Evolutionary conservation across 2,329 filamentous ascomycete species (phyloP), one percentile per base, ranked within the genome.

Genomic region (Colletotrichum musicola): DNA sequence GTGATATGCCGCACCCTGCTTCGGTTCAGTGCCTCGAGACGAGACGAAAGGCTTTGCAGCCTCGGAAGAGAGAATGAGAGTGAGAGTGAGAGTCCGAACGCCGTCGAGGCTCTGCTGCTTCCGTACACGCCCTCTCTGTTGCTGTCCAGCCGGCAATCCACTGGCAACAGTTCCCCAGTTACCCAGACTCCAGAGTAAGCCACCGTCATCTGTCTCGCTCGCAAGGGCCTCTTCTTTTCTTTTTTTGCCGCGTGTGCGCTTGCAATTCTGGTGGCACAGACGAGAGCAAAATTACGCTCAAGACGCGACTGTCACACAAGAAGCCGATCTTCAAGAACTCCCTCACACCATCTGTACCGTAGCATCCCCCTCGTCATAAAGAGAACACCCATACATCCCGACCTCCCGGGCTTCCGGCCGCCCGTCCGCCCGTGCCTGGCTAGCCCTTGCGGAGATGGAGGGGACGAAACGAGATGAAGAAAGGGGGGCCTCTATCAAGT

Each of bases 171-270:
- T 64, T 30, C 54, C 49, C 65, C 65, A 61, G 61, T 64, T 64
- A 54, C 65, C 65, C 61, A 54, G 61, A 46, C 61, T 61, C 65
- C 61, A 54, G 61, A 46, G 46, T 55, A 58, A 59, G 65, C 46
- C 42, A 46, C 18, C 64, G 50, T 47, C 40, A 60, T 54, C 53
- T 27, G 47, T 50, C 56, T 42, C 61, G 38, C 54, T 50, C 42
- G 61, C 62, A 59, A 60, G 59, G 61, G 47, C 40, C 47, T 30
- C 27, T 22, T 49, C 22, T 61, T 61, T 61, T 30, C 47, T 30
- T 40, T 22, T 20, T 40, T 61, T 61, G 58, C 58, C 58, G 58
- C 58, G 46, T 53, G 58, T 44, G 30, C 46, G 47, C 38, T 18
- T 25, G 44, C 47, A 50, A 22, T 16, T 27, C 44, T 49, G 1